Conservation (phyloP, 2,329 filamentous ascomycete genomes). For the Ophiostoma australiae region DNA sequence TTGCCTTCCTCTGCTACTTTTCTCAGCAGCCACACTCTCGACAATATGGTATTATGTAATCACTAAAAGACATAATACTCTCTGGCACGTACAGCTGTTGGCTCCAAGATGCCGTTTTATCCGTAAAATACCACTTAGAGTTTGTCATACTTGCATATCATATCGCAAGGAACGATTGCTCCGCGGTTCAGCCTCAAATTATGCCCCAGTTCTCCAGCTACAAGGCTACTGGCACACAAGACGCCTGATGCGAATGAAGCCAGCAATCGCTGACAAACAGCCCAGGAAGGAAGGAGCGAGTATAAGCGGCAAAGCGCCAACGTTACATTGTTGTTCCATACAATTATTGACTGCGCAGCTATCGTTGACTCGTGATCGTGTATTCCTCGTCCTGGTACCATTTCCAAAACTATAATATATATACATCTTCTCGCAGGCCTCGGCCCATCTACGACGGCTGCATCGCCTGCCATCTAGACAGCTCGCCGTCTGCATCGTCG, state of each 20-base stretch:
- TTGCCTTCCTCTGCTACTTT: too few relatives aligned
- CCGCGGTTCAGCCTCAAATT: too few relatives aligned
- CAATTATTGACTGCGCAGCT: too few relatives aligned
- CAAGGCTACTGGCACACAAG: too few relatives aligned
- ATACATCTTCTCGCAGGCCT: background rate
- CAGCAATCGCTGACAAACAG: too few relatives aligned
- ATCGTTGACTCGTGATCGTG: background rate
- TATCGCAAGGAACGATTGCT: background rate
- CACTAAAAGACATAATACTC: background rate
- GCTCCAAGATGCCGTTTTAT: background rate
- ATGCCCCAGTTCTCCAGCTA: too few relatives aligned
- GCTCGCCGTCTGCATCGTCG: conserved; percentile 43
- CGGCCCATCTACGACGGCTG: conserved; percentile 38
- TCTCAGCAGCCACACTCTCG: background rate
- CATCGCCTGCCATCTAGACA: conserved; percentile 53
- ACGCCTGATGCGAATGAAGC: too few relatives aligned
- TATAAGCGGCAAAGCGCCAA: too few relatives aligned
- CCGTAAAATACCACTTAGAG: background rate
- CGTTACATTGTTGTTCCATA: too few relatives aligned
- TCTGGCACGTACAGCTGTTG: background rate
- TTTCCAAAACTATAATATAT: background rate
- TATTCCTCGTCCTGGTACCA: background rate
- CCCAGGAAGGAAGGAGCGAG: too few relatives aligned
- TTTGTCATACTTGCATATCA: background rate
- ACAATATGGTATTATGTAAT: background rate